phyloP scores from a whole-genome alignment of 2,329 filamentous ascomycete genomes.

The Hymenoscyphus fraxineus region DNA sequence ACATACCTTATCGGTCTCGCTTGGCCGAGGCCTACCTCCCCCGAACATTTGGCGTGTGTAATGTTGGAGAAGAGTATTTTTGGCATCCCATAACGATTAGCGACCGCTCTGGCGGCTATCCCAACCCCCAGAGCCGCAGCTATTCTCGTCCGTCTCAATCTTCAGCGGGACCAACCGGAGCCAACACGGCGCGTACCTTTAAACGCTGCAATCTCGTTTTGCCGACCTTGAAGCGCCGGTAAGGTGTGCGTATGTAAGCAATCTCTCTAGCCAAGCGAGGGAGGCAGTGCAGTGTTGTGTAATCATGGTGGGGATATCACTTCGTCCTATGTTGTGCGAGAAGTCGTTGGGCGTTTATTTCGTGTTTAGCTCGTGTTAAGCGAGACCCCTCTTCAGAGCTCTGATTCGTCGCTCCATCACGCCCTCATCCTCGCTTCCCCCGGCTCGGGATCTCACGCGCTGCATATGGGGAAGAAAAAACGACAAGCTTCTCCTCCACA shows the following conservation, averaged over 20 bases:
- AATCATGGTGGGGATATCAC: background rate
- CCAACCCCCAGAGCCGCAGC: background rate
- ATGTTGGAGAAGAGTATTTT: slow-evolving; percentile 1
- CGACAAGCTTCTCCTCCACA: slow-evolving; percentile 15
- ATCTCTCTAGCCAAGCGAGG: background rate
- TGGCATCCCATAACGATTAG: background rate
- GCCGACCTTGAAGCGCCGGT: slow-evolving; percentile 23
- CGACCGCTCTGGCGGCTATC: background rate
- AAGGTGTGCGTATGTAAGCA: background rate
- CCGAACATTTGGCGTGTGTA: background rate
- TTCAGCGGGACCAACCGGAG: background rate
- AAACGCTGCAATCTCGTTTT: slow-evolving; percentile 27
- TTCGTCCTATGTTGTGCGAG: slow-evolving; percentile 4
- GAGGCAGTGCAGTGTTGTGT: background rate
- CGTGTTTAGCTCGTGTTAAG: slow-evolving; percentile 32
- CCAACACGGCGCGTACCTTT: slow-evolving; percentile 19
- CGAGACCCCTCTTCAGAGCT: slow-evolving; percentile 14
- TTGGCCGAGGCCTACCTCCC: background rate
- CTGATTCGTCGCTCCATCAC: slow-evolving; percentile 26
- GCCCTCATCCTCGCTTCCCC: slow-evolving; percentile 22
- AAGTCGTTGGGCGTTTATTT: slow-evolving; percentile 23
- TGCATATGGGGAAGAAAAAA: slow-evolving; percentile 20
- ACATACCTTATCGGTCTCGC: background rate
- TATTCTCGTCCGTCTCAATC: background rate
- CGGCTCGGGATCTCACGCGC: slow-evolving; percentile 24